A percentile compares a stretch with the other conserved stretches of the same genome.
phyloP scores from a whole-genome alignment of 805 yeast species.

The Blastobotrys peoriensis region DNA sequence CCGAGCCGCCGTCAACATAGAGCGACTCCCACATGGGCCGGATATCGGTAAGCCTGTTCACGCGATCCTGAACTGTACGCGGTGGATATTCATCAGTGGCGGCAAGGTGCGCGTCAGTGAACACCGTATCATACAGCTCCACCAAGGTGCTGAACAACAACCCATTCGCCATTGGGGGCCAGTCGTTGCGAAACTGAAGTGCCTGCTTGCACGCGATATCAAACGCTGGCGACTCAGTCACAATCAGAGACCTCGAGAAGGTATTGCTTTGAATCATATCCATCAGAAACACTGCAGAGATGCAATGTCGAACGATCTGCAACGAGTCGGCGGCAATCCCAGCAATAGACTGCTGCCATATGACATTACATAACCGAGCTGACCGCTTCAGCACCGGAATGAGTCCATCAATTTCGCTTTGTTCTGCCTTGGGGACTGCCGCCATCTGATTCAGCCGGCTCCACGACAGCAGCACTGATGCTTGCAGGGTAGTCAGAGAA shows the following conservation, averaged over 20 bases:
- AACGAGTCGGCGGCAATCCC: constrained; percentile 8
- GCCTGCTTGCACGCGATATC: not conserved
- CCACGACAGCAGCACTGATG: constrained; percentile 7
- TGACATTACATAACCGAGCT: constrained; percentile 7
- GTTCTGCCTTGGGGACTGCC: constrained; percentile 12
- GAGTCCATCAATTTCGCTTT: constrained; percentile 4
- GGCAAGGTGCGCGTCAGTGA: not conserved
- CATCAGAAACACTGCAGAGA: constrained; percentile 8
- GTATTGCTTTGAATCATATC: constrained; percentile 8
- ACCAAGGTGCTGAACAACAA: not conserved
- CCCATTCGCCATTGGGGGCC: too few species aligned
- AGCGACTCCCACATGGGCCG: not conserved
- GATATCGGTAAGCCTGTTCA: not conserved
- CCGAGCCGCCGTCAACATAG: not conserved
- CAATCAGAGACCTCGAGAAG: not conserved
- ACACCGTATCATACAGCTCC: not conserved
- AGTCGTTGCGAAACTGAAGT: too few species aligned
- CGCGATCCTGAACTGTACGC: not conserved
- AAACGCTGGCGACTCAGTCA: not conserved
- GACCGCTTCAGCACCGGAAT: constrained; percentile 10
- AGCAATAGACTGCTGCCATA: constrained; percentile 2
- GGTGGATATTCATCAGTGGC: not conserved
- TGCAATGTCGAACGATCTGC: constrained; percentile 5
- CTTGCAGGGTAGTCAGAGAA: constrained; percentile 8
- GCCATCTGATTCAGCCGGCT: constrained; percentile 6